Evolutionary conservation across 106 monocot species (phyloP).

Genomic region (Phalaenopsis equestris): DNA sequence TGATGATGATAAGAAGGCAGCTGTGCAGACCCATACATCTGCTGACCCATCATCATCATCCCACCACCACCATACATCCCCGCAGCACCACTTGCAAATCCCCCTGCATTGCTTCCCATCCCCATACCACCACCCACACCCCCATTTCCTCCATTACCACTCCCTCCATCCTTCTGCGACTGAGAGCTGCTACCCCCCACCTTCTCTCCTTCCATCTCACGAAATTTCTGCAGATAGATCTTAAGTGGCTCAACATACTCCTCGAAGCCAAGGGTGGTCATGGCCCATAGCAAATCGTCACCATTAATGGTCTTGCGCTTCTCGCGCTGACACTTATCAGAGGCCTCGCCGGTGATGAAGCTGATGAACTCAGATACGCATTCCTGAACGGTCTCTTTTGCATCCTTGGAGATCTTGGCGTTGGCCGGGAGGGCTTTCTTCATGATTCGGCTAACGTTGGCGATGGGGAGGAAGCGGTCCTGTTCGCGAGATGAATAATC

Average conservation of each 20-base stretch:
- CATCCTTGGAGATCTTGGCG: constrained; percentile 52
- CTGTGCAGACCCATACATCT: constrained; percentile 7
- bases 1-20: constrained; percentile 2
- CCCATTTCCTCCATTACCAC: neutral
- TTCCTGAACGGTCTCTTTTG: constrained; percentile 47
- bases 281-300: constrained; percentile 77
- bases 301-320: constrained; percentile 59
- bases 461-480: constrained; percentile 45
- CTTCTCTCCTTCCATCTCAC: constrained; percentile 62
- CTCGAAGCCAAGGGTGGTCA: constrained; percentile 74
- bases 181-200: constrained; percentile 1
- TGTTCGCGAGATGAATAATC: constrained; percentile 29
- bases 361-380: constrained; percentile 54
- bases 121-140: neutral
- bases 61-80: constrained; percentile 12
- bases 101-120: constrained; percentile 15
- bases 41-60: constrained; percentile 17
- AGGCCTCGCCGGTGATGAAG: constrained; percentile 50
- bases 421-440: constrained; percentile 47
- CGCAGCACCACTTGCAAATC: neutral
- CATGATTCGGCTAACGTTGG: constrained; percentile 54
- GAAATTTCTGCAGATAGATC: constrained; percentile 50
- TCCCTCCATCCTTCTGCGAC: constrained; percentile 1
- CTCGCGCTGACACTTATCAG: constrained; percentile 56
- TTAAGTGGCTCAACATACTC: constrained; percentile 69